Base-by-base conservation (phyloP, 768 basidiomycete genomes). In the Mycena kentingensis region DNA sequence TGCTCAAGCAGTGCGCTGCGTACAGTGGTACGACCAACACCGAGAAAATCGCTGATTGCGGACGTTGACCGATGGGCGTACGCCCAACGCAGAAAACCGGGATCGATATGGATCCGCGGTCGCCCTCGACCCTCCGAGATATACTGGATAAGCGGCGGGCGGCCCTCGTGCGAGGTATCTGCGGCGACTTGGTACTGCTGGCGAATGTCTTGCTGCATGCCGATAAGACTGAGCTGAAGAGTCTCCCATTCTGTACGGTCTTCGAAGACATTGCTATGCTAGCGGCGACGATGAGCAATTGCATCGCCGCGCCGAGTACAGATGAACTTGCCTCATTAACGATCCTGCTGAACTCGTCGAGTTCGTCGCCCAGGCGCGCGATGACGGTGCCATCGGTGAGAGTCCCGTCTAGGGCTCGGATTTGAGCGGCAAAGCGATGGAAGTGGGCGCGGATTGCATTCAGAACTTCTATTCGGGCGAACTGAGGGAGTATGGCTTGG, bases 61-160 rank as follows among this genome's bases (percentile, higher is more conserved):
- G 62, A 31, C 46, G 57, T 63, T 27, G 46, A 44, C 24, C 57
- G 34, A n/a, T 48, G 39, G n/a, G 25, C 28, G 42, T 54, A 53
- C 35, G 62, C 62, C 60, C 57, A 61, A 26, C 29, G 18, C n/a
- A 63, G 57, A 42, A 63, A 63, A 27, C 43, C 39, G 28, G 50
- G 53, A 47, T 63, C 49, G 49, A 62, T 54, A 15, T 45, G 27
- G 29, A 60, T 44, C 50, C 16, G 31, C 6, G 61, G 61, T 21
- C 55, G n/a, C n/a, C 61, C 61, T 28, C 42, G 28, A 19, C 35
- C 18, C 19, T 55, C 61, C 19, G 39, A 49, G 36, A 54, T 26
- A 16, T 31, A 49, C 37, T 45, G 16, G 27, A 58, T 27, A 29
- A 59, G 25, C 16, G 31, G 25, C 28, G 58, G 58, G 11, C 41